Percentiles rank a stretch among this genome's conserved stretches.
Conservation (phyloP, 2,329 filamentous ascomycete species). For the Zopfia rhizophila region DNA sequence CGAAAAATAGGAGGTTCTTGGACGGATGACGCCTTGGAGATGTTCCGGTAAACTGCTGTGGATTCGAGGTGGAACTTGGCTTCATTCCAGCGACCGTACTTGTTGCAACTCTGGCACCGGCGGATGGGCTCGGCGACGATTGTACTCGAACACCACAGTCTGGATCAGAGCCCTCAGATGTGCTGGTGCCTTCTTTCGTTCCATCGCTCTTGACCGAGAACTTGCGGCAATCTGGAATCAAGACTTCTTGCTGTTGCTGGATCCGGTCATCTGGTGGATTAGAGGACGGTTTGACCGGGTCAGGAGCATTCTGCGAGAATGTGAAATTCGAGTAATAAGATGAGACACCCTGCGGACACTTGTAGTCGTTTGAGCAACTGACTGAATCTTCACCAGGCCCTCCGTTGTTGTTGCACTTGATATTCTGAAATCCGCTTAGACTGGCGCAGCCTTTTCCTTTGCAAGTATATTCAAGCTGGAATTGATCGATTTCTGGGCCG, state of each 20-base stretch:
- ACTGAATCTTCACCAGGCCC: slow-evolving; percentile 14
- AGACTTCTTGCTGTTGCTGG: slow-evolving; percentile 29
- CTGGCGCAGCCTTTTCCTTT: slow-evolving; percentile 29
- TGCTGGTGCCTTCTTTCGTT: slow-evolving; percentile 31
- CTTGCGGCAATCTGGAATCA: slow-evolving; percentile 24
- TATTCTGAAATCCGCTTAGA: slow-evolving; percentile 29
- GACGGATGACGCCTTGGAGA: slow-evolving; percentile 9
- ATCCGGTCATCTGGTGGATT: slow-evolving; percentile 27
- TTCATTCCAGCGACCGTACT: neutral
- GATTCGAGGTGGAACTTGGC: slow-evolving; percentile 9
- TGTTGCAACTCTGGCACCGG: slow-evolving; percentile 3
- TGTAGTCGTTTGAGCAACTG: slow-evolving; percentile 31
- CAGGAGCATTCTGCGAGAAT: slow-evolving; percentile 33
- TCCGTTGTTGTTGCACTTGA: slow-evolving; percentile 29
- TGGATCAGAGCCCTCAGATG: slow-evolving; percentile 6
- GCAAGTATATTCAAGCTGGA: slow-evolving; percentile 32
- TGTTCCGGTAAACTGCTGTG: slow-evolving; percentile 11
- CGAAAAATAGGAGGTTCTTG: slow-evolving; percentile 16
- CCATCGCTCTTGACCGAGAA: slow-evolving; percentile 34
- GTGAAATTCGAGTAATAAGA: slow-evolving; percentile 36
- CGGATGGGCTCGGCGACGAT: slow-evolving; percentile 8
- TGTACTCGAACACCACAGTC: slow-evolving; percentile 11
- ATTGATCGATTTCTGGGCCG: slow-evolving; percentile 26
- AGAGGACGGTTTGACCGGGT: slow-evolving; percentile 27
- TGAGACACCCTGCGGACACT: slow-evolving; percentile 26